Base-by-base conservation (phyloP, 192 early-diverging fungal genomes). In the Backusella macrospora region DNA sequence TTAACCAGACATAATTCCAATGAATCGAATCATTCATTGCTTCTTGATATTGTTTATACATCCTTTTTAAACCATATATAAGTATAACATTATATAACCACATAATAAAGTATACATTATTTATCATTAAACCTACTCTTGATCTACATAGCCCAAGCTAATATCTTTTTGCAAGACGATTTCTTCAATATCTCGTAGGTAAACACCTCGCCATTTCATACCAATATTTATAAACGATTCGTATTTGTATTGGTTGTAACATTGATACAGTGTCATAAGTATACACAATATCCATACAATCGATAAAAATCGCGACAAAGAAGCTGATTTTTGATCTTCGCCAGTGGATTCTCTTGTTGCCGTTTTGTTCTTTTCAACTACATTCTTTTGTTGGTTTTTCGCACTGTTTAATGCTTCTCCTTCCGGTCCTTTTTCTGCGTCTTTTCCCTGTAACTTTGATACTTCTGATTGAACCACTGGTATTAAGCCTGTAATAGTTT, bases 171-270 rank as follows among this genome's bases (percentile, higher is more conserved):
- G 64, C 38, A 74, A 46, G 49, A 84, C 65, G 13, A 76, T 71
- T 29, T 84, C 74, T 68, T 86, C 83, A 39, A 86, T 45, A 62
- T 86, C 85, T 45, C 77, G 72, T 43, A 86, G 44, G 64, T 78
- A 84, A 2, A 86, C 85, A 6, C 83, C 83, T 65, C 81, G 77
- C 18, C 78, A 75, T 10, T 71, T 66, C 13, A 75, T 76, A 8
- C 68, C 74, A 5, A 68, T 46, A 47, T 80, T 82, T 23, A 59
- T 26, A 0, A 78, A 29, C 6, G 52, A 73, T 44, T 63, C 6
- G 68, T 76, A 39, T 73, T 69, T 55, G 45, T 66, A 37, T 73
- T 14, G 39, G 46, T 71, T 55, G 38, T 62, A 62, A 42, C 40
- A 3, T 5, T 72, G 59, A 65, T 72, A 44, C 6, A 45, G 10